phyloP scores from a whole-genome alignment of 441 rosid species.

The Geranium incanum region DNA sequence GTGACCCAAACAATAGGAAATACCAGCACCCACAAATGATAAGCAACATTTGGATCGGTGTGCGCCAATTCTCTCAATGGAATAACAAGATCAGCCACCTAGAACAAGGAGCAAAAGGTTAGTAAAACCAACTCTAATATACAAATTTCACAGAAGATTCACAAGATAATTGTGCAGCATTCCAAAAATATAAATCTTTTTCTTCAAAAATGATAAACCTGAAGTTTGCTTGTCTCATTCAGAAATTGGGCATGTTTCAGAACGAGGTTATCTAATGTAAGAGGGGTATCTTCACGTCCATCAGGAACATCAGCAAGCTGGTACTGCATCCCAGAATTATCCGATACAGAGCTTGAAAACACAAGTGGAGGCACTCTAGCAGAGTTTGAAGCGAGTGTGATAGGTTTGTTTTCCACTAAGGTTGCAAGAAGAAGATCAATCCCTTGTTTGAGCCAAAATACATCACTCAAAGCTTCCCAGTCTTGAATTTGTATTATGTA shows the following conservation, averaged over 20 bases:
- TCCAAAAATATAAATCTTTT: background rate
- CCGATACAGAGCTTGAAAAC: constrained; percentile 45
- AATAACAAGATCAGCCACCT: constrained; percentile 88
- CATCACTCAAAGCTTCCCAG: constrained; percentile 98
- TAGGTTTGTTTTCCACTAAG: constrained; percentile 72
- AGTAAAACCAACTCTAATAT: too few relatives aligned
- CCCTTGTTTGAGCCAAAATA: constrained; percentile 99
- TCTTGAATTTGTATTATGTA: constrained; percentile 84
- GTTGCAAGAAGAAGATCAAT: constrained; percentile 95
- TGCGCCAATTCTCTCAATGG: constrained; percentile 94
- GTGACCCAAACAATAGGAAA: constrained; percentile 98
- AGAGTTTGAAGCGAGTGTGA: constrained; percentile 91
- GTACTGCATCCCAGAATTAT: constrained; percentile 50
- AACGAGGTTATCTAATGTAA: constrained; percentile 68
- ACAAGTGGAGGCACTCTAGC: constrained; percentile 74
- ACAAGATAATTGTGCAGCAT: constrained; percentile 13
- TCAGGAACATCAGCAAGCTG: constrained; percentile 50
- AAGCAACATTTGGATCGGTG: constrained; percentile 89
- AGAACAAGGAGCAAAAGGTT: constrained; percentile 12
- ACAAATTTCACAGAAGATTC: background rate
- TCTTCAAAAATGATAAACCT: constrained; percentile 38
- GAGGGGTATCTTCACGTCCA: constrained; percentile 58
- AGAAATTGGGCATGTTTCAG: constrained; percentile 82
- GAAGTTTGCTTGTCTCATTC: constrained; percentile 74
- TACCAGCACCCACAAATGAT: constrained; percentile 93